These are phyloP conservation scores for Clausena lansium DNA, from an alignment of 345 rosid genomes.

Conservation along the genomic window DNA sequence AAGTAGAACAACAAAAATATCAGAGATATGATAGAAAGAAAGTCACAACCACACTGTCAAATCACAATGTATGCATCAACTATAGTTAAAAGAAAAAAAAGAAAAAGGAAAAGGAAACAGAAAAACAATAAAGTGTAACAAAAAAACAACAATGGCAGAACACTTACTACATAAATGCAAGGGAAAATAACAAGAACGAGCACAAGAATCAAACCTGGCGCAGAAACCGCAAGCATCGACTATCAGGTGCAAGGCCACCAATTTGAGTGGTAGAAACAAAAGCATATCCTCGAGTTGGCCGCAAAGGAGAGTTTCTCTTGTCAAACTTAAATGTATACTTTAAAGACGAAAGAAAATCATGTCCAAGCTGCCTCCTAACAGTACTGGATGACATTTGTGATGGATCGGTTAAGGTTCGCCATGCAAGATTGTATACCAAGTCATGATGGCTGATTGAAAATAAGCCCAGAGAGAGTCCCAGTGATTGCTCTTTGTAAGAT, in stretches of 20 bases:
- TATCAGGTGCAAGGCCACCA: slow-evolving; percentile 91
- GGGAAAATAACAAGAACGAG: background rate
- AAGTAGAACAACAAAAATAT: background rate
- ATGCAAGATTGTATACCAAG: slow-evolving; percentile 63
- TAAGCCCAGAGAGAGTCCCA: slow-evolving; percentile 86
- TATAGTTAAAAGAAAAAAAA: background rate
- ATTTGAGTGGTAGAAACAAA: slow-evolving; percentile 71
- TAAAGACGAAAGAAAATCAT: slow-evolving; percentile 68
- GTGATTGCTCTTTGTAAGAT: slow-evolving; percentile 73
- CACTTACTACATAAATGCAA: background rate
- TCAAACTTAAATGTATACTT: slow-evolving; percentile 77
- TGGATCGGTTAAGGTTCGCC: slow-evolving; percentile 84
- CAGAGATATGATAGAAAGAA: background rate
- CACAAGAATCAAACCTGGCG: slow-evolving; percentile 61
- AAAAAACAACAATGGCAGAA: background rate
- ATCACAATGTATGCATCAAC: background rate
- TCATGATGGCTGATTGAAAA: slow-evolving; percentile 67
- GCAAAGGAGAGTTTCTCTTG: slow-evolving; percentile 63
- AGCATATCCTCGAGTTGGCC: slow-evolving; percentile 88
- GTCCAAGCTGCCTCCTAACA: slow-evolving; percentile 89
- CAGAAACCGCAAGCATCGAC: slow-evolving; percentile 71
- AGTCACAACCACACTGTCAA: slow-evolving; percentile 9
- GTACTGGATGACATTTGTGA: slow-evolving; percentile 59
- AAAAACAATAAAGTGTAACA: background rate
- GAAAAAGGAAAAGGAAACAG: too few species aligned